Evolutionary conservation across 345 rosid genomes (phyloP).

Genomic region (Garcia nutans): DNA sequence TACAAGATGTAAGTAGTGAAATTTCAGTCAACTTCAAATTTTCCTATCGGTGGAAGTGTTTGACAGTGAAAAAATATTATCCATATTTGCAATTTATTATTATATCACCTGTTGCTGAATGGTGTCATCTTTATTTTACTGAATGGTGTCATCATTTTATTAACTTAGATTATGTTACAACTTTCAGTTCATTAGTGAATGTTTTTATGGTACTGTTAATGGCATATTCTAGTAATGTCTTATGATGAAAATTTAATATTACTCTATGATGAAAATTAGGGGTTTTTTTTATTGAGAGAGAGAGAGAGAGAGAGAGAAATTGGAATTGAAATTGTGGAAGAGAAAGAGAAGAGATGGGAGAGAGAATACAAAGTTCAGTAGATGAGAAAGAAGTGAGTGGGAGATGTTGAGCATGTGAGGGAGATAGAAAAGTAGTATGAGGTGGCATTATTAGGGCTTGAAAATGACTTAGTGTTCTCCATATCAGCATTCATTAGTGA

Average conservation of each 20-base stretch:
- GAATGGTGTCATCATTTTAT: background rate
- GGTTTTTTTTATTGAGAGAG: too few species aligned
- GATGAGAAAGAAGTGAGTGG: too few species aligned
- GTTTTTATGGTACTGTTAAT: background rate
- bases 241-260: conserved; percentile 6
- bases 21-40: background rate
- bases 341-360: too few species aligned
- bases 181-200: background rate
- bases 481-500: too few species aligned
- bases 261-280: background rate
- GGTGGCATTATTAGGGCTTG: too few species aligned
- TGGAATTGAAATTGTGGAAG: too few species aligned
- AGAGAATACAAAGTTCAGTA: too few species aligned
- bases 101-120: background rate
- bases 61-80: background rate
- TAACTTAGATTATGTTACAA: background rate
- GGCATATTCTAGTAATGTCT: conserved; percentile 6
- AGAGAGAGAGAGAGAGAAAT: too few species aligned
- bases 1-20: conserved; percentile 31
- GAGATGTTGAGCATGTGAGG: too few species aligned
- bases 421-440: too few species aligned
- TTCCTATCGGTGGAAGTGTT: background rate
- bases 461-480: too few species aligned
- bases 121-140: background rate
- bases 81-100: background rate